phyloP scores from a whole-genome alignment of 2,329 filamentous ascomycete genomes.

The Saccharata proteae region DNA sequence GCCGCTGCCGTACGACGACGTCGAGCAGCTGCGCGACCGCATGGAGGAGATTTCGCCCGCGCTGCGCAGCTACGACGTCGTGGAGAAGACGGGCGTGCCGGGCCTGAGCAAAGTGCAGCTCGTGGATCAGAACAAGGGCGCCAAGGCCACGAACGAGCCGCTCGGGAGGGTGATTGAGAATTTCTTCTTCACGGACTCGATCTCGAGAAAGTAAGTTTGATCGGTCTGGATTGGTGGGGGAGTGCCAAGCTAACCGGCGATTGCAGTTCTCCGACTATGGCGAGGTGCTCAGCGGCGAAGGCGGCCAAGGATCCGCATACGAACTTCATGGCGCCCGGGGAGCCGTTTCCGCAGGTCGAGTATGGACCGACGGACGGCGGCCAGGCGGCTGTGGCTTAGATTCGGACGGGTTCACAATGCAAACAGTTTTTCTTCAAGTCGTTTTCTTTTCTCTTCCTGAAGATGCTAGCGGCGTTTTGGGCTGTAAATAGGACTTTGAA shows the following conservation, averaged over 20 bases:
- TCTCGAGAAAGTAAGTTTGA: slow-evolving; percentile 88
- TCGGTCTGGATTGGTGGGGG: no score
- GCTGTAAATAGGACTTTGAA: no score
- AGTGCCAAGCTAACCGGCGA: neutral
- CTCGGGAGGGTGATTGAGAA: slow-evolving; percentile 83
- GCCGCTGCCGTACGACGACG: slow-evolving; percentile 84
- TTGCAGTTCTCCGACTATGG: slow-evolving; percentile 88
- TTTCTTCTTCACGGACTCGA: slow-evolving; percentile 97
- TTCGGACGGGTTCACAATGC: no score
- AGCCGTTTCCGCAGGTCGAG: slow-evolving; percentile 27
- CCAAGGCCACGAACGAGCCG: slow-evolving; percentile 56
- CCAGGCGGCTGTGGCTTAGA: slow-evolving; percentile 9
- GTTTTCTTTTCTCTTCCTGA: no score
- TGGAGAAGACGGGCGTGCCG: slow-evolving; percentile 64
- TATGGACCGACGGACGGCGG: slow-evolving; percentile 22
- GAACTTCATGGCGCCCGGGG: slow-evolving; percentile 40
- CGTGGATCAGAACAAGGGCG: slow-evolving; percentile 89
- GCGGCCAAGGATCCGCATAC: slow-evolving; percentile 41
- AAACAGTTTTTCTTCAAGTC: no score
- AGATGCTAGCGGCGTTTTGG: no score
- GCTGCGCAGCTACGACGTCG: slow-evolving; percentile 77
- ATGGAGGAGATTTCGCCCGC: slow-evolving; percentile 93
- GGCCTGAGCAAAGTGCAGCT: slow-evolving; percentile 84
- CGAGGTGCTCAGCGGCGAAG: slow-evolving; percentile 89
- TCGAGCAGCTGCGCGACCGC: slow-evolving; percentile 77